These are phyloP conservation scores for Blastocystis sp. DNA, from an alignment of 352 stramenopile species.

Conservation along the genomic window DNA sequence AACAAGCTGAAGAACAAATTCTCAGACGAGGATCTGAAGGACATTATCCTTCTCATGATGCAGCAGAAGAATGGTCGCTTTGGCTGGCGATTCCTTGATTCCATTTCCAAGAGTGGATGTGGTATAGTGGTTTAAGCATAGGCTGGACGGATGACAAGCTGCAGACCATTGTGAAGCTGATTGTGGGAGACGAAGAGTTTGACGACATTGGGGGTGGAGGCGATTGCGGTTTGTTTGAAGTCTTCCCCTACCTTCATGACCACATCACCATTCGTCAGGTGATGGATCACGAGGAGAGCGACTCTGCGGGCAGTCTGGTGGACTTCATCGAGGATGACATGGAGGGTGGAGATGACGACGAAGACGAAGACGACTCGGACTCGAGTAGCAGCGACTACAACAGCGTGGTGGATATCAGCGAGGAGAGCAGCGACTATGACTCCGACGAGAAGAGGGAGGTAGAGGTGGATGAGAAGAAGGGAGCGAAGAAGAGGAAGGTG, in stretches of 20 bases:
- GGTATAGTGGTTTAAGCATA: not conserved
- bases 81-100: slow-evolving; percentile 34
- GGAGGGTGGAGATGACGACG: not conserved
- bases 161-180: slow-evolving; percentile 49
- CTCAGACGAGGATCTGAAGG: slow-evolving; percentile 24
- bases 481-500: not conserved
- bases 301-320: slow-evolving; percentile 46
- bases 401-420: not conserved
- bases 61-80: not conserved
- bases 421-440: slow-evolving; percentile 8
- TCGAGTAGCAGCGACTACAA: not conserved
- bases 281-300: slow-evolving; percentile 1
- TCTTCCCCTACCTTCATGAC: slow-evolving; percentile 35
- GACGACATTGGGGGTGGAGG: not conserved
- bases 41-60: slow-evolving; percentile 62
- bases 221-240: slow-evolving; percentile 36
- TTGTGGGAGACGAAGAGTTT: slow-evolving; percentile 48
- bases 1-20: slow-evolving; percentile 49
- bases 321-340: slow-evolving; percentile 68
- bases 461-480: slow-evolving; percentile 9
- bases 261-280: slow-evolving; percentile 4
- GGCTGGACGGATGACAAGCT: slow-evolving; percentile 63
- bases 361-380: not conserved
- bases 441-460: not conserved
- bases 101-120: slow-evolving; percentile 13